Evolutionary conservation across 225 moss, liverwort and hornwort species (phyloP), one percentile per base, ranked within the genome.

Genomic region (Asterella californica): DNA sequence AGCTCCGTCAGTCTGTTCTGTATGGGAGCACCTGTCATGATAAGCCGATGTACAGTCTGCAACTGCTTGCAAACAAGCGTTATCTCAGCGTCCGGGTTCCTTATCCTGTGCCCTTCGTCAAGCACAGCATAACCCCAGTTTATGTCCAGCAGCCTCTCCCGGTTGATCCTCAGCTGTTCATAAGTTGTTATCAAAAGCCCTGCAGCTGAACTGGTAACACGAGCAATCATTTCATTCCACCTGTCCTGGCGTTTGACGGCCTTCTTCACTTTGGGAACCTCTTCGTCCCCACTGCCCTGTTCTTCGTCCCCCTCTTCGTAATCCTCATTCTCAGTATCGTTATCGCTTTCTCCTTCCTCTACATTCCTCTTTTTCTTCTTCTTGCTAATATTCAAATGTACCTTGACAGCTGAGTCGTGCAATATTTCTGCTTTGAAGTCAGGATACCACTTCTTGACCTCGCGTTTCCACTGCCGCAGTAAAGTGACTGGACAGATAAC

Each of bases 1-100:
- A 99, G 86, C 82, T 99, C 97, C 67, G 91, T 99, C 69, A 99
- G 88, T 80, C 52, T 93, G 68, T 99, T 99, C 78, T 99, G 97
- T 64, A 99, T 99, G 42, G 97, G 97, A 78, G 95, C 97, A 69
- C 95, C 97, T n/a, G 97, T 95, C 95, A 99, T 99, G 65, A 99
- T 93, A 36, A 95, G 79, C 60, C 97, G 89, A 80, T 95, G 97
- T 72, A 99, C 88, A 74, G 97, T 95, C 85, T 93, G 97, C 82
- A 99, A 79, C 83, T 99, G 97, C 87, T 99, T 99, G 89, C 97
- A 99, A 17, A 99, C 91, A 34, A 99, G 81, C 54, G 97, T 99
- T 59, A 87, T 88, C 66, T 86, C 95, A 55, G 93, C 93, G 82
- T 99, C 95, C 38, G 97, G 97, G 49, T 99, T 99, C 82, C 97